Evolutionary conservation across 2,329 filamentous ascomycete genomes (phyloP).

Genomic region (Rutstroemia sp.): DNA sequence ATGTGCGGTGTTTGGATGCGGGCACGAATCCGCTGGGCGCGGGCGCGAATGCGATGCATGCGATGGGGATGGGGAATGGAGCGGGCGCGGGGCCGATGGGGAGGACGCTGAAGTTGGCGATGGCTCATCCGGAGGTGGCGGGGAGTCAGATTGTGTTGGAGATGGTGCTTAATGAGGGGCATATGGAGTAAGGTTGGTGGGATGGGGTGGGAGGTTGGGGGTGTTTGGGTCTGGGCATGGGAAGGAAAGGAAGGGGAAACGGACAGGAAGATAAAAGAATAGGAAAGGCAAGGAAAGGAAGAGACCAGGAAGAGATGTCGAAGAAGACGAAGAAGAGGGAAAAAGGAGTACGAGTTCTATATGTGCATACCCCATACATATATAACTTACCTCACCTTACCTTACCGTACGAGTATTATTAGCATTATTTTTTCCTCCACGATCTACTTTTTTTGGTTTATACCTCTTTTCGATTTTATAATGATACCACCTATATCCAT

Average conservation of each 20-base stretch:
- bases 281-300: not conserved
- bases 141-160: constrained; percentile 85
- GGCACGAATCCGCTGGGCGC: constrained; percentile 50
- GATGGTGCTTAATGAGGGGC: constrained; percentile 84
- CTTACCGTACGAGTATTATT: too few relatives aligned
- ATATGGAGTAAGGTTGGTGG: constrained; percentile 33
- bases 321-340: not conserved
- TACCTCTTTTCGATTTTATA: too few relatives aligned
- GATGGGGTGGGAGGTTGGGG: not conserved
- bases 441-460: too few relatives aligned
- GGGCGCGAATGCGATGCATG: constrained; percentile 34
- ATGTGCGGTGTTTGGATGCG: constrained; percentile 86
- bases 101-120: constrained; percentile 84
- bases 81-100: constrained; percentile 33
- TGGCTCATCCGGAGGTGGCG: constrained; percentile 86
- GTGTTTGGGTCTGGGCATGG: not conserved
- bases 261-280: not conserved
- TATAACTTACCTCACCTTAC: too few relatives aligned
- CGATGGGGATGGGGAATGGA: constrained; percentile 14
- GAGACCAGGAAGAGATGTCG: not conserved
- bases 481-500: too few relatives aligned
- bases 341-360: too few relatives aligned
- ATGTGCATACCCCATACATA: too few relatives aligned
- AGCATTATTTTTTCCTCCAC: too few relatives aligned
- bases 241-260: not conserved